Evolutionary conservation across 768 basidiomycete species (phyloP).

Genomic region (Serpula lacrymans): DNA sequence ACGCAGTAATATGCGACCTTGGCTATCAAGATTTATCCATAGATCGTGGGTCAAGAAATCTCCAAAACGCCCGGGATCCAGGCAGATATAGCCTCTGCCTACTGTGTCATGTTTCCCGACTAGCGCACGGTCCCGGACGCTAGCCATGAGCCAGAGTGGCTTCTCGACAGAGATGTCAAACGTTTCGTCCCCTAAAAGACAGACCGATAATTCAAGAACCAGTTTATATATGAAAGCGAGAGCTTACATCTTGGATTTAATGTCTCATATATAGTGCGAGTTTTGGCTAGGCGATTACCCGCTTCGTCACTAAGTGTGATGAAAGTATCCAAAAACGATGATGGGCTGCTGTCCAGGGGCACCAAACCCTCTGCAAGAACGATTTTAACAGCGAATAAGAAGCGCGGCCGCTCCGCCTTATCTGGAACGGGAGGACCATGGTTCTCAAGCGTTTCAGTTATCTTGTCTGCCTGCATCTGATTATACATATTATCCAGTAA

Average conservation of each 20-base stretch:
- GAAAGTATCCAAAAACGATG: constrained; percentile 86
- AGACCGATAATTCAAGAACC: constrained; percentile 7
- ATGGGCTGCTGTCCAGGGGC: constrained; percentile 69
- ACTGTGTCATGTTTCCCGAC: constrained; percentile 92
- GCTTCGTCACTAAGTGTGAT: constrained; percentile 92
- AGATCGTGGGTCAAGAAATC: constrained; percentile 90
- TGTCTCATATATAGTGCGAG: constrained; percentile 92
- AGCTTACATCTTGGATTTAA: constrained; percentile 83
- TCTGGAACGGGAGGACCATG: constrained; percentile 68
- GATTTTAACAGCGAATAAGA: constrained; percentile 92
- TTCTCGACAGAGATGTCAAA: constrained; percentile 93
- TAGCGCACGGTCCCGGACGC: constrained; percentile 84
- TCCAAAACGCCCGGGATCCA: constrained; percentile 84
- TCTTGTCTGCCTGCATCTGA: constrained; percentile 85
- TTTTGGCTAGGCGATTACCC: constrained; percentile 88
- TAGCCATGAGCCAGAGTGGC: constrained; percentile 96
- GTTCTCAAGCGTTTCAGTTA: constrained; percentile 58
- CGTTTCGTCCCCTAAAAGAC: constrained; percentile 83
- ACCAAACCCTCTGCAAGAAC: constrained; percentile 88
- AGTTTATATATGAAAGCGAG: not conserved
- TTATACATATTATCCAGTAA: constrained; percentile 93
- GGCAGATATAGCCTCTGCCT: constrained; percentile 86
- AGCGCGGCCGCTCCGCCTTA: constrained; percentile 63
- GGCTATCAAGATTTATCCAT: constrained; percentile 87
- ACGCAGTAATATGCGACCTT: constrained; percentile 80